A percentile compares a stretch with the other conserved stretches of the same genome.
Evolutionary conservation across 1,284 basidiomycete species (phyloP).

Genomic region (Tylopilus sp.): DNA sequence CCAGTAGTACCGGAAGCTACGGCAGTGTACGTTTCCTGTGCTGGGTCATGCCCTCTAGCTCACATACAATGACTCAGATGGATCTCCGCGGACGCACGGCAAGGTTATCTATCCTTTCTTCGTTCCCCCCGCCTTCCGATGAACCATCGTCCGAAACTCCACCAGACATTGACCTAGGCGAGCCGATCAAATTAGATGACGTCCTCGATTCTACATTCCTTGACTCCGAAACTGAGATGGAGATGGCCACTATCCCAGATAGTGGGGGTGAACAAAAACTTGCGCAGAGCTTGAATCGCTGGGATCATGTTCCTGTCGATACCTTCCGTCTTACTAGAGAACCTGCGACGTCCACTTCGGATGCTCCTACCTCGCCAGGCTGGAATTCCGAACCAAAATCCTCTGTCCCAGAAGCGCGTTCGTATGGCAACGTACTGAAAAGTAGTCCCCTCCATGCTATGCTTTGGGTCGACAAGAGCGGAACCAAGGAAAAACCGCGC

Average conservation of each 20-base stretch:
- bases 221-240: slow-evolving; percentile 45
- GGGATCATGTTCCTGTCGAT: slow-evolving; percentile 70
- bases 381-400: slow-evolving; percentile 28
- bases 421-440: slow-evolving; percentile 43
- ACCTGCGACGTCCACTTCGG: slow-evolving; percentile 26
- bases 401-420: slow-evolving; percentile 17
- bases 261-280: slow-evolving; percentile 35
- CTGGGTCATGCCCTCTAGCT: slow-evolving; percentile 12
- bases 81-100: slow-evolving; percentile 38
- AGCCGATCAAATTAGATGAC: slow-evolving; percentile 68
- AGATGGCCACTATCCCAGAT: slow-evolving; percentile 24
- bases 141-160: slow-evolving; percentile 36
- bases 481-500: slow-evolving; percentile 18
- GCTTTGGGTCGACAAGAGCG: slow-evolving; percentile 48
- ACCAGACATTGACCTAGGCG: slow-evolving; percentile 37
- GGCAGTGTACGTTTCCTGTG: slow-evolving; percentile 34
- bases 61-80: slow-evolving; percentile 20
- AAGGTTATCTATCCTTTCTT: slow-evolving; percentile 31
- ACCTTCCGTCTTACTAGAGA: slow-evolving; percentile 67
- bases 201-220: slow-evolving; percentile 73
- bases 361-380: slow-evolving; percentile 30
- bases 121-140: slow-evolving; percentile 31
- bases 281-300: slow-evolving; percentile 45
- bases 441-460: slow-evolving; percentile 53
- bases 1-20: slow-evolving; percentile 33